Conservation (phyloP, 2,329 filamentous ascomycete species). For the Xylariaceae sp. region DNA sequence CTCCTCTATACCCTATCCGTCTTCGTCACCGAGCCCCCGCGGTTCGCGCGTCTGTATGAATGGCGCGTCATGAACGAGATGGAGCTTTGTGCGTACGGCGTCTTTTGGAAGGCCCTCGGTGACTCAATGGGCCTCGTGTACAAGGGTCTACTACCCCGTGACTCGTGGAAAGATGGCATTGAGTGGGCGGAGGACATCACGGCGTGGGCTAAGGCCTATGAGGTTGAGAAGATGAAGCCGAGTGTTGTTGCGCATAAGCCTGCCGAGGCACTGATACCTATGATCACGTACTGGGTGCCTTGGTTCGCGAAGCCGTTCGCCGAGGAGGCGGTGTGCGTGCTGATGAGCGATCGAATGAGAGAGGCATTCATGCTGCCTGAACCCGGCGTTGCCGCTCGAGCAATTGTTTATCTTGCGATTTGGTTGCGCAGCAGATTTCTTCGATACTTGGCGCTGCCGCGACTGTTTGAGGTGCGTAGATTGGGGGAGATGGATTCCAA, state of each 20-base stretch:
- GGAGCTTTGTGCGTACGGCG: constrained; percentile 63
- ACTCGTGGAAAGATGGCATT: constrained; percentile 45
- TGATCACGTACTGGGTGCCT: constrained; percentile 57
- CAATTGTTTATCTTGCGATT: constrained; percentile 46
- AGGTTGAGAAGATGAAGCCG: constrained; percentile 55
- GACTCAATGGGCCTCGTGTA: constrained; percentile 65
- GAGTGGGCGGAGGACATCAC: constrained; percentile 49
- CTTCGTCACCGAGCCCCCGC: constrained; percentile 62
- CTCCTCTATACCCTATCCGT: constrained; percentile 44
- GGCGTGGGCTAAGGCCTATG: constrained; percentile 52
- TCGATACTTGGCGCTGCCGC: constrained; percentile 58
- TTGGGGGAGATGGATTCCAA: constrained; percentile 48
- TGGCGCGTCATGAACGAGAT: constrained; percentile 66
- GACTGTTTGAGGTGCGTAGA: constrained; percentile 38
- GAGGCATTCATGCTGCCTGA: constrained; percentile 58
- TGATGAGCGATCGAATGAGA: constrained; percentile 62
- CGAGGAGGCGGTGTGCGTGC: constrained; percentile 48
- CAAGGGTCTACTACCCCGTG: constrained; percentile 31
- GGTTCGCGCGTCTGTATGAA: constrained; percentile 63
- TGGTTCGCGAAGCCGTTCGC: constrained; percentile 41
- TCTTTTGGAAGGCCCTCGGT: constrained; percentile 68
- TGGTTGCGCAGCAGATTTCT: constrained; percentile 50
- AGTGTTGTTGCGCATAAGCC: constrained; percentile 44
- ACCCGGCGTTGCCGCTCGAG: constrained; percentile 35
- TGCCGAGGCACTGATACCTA: constrained; percentile 55